A percentile compares a stretch with the other conserved stretches of the same genome.
Conservation (phyloP, 2,329 filamentous ascomycete species). For the Colletotrichum eremochloae region DNA sequence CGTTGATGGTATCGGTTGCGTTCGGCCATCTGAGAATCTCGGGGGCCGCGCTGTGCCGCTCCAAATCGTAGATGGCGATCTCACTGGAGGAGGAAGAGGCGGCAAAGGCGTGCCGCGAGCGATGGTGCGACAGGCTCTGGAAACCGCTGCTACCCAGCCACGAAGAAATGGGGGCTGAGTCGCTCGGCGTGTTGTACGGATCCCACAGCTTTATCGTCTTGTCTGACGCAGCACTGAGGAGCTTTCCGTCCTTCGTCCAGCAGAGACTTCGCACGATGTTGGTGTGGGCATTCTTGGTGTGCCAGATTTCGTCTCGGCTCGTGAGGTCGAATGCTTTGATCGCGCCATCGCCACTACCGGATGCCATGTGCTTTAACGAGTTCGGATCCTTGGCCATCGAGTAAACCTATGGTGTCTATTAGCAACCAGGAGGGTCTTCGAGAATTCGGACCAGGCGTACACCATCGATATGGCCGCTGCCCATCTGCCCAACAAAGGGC, state of each 20-base stretch:
- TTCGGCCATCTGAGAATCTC: conserved; percentile 91
- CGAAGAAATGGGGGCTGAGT: conserved; percentile 81
- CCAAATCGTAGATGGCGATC: conserved; percentile 91
- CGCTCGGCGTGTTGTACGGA: conserved; percentile 80
- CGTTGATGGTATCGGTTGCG: conserved; percentile 88
- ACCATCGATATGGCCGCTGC: conserved; percentile 92
- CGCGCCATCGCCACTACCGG: conserved; percentile 90
- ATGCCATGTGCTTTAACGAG: conserved; percentile 80
- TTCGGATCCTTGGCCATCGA: conserved; percentile 84
- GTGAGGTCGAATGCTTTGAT: conserved; percentile 76
- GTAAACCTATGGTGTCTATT: conserved; percentile 61
- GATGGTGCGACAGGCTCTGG: conserved; percentile 81
- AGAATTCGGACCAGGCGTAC: conserved; percentile 53
- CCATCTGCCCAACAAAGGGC: conserved; percentile 86
- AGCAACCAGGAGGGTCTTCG: background rate
- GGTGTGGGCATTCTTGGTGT: conserved; percentile 82
- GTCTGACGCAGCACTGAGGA: conserved; percentile 90
- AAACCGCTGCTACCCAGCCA: conserved; percentile 79
- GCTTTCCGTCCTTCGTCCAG: conserved; percentile 88
- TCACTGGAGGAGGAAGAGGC: conserved; percentile 79
- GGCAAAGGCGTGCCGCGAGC: conserved; percentile 83
- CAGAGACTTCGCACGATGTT: conserved; percentile 93
- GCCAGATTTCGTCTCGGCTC: conserved; percentile 80
- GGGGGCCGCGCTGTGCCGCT: conserved; percentile 82
- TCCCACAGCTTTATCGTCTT: conserved; percentile 92